Evolutionary conservation across 1,139 yeast species (phyloP), one percentile per base, ranked within the genome.

Genomic region (Zygosaccharomyces sapae): DNA sequence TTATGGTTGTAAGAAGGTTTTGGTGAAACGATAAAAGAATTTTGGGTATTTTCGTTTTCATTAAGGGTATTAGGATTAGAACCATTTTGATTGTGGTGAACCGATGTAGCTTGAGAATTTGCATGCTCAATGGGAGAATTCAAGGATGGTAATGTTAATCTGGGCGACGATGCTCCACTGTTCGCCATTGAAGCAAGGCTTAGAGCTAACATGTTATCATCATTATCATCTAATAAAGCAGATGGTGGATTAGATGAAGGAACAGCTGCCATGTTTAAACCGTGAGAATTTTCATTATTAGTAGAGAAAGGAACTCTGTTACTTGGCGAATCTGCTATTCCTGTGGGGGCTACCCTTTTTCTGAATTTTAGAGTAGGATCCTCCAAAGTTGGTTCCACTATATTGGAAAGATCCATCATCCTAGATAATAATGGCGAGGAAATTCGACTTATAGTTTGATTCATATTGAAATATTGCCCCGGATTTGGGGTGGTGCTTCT

Each of bases 111-210:
- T 8, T 43, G 42, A 10, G 46, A 38, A 31, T 36, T 39, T n/a
- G 46, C 48, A 34, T 46, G 52, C 35, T 55, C 59, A 33, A 54
- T 51, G 3, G 61, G 55, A n/a, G 62, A 56, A 40, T 59, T 57
- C 20, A 62, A 44, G 22, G 62, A 53, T 13, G 61, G 61, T 33
- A 59, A 47, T 18, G 58, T 57, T 44, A 60, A 48, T 37, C 65
- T 53, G 6, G 68, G 68, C 4, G 68, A 63, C 2, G 68, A 62
- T 6, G 62, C 59, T 8, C 67, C 61, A 43, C 66, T 62, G 45
- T 63, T 63, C 13, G 68, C 68, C 67, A 65, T 61, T 7, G 66
- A 62, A 4, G 68, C 63, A 30, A 65, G 48, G 45, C 68, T 63
- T 41, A 65, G 50, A 3, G 68, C 68, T 36, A 65, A 44, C 59